Conservation (phyloP, 805 yeast species). For the Wickerhamiella occidentalis region DNA sequence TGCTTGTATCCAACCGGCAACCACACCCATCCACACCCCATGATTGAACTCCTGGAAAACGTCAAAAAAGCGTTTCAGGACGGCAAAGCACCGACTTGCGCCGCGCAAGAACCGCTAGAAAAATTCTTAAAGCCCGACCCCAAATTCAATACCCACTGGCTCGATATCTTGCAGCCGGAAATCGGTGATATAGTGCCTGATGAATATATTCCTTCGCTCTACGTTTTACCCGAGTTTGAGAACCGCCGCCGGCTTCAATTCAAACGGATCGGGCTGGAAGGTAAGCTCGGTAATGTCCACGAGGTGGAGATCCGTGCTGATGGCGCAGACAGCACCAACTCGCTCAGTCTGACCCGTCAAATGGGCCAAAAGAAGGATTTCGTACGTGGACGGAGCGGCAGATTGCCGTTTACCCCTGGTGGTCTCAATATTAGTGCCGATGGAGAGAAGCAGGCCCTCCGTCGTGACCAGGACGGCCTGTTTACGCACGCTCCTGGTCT, state of each 20-base stretch:
- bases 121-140: conserved; percentile 52
- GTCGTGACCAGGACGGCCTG: conserved; percentile 60
- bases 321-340: conserved; percentile 49
- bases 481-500: conserved; percentile 79
- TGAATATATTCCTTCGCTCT: conserved; percentile 37
- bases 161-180: conserved; percentile 50
- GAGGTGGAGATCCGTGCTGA: conserved; percentile 44
- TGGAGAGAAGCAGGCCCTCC: conserved; percentile 32
- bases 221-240: conserved; percentile 47
- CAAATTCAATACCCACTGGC: conserved; percentile 53
- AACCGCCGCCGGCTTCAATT: conserved; percentile 56
- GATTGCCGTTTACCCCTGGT: conserved; percentile 88
- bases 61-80: conserved; percentile 4
- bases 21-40: neutral
- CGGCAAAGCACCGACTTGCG: neutral
- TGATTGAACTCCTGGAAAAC: conserved; percentile 2
- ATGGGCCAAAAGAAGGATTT: conserved; percentile 50
- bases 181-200: conserved; percentile 24
- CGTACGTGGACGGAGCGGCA: conserved; percentile 57
- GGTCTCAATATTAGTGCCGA: conserved; percentile 40
- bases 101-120: conserved; percentile 22
- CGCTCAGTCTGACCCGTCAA: conserved; percentile 61
- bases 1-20: too few species aligned
- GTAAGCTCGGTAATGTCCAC: conserved; percentile 47
- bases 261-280: conserved; percentile 63